phyloP scores from a whole-genome alignment of 805 yeast species.

The Candida fluviatilis region DNA sequence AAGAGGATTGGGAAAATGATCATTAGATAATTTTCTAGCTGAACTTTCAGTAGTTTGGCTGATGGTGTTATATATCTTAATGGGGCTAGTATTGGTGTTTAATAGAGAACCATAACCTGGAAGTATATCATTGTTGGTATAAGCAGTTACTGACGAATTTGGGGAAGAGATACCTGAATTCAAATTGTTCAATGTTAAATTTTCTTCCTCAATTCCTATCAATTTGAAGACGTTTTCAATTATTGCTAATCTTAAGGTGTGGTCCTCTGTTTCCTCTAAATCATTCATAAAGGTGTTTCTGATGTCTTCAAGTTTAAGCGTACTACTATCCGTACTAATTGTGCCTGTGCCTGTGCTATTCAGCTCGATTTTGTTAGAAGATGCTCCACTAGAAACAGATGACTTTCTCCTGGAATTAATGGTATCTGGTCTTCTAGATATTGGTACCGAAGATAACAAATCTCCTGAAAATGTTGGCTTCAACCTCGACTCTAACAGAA shows the following conservation, averaged over 20 bases:
- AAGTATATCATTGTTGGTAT: slow-evolving; percentile 1
- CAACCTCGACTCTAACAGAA: slow-evolving; percentile 46
- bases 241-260: slow-evolving; percentile 47
- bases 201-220: slow-evolving; percentile 53
- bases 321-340: slow-evolving; percentile 1
- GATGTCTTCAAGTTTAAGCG: slow-evolving; percentile 3
- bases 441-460: slow-evolving; percentile 73
- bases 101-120: slow-evolving; percentile 12
- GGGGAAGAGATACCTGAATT: slow-evolving; percentile 18
- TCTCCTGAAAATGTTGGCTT: slow-evolving; percentile 77
- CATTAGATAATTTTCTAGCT: background rate
- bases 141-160: slow-evolving; percentile 27
- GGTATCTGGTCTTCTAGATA: slow-evolving; percentile 42
- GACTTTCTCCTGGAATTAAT: slow-evolving; percentile 15
- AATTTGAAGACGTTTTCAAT: slow-evolving; percentile 66
- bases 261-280: background rate
- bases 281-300: slow-evolving; percentile 32
- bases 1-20: background rate
- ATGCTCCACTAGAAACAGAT: slow-evolving; percentile 1
- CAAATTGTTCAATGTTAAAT: background rate
- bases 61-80: slow-evolving; percentile 29
- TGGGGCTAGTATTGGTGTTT: slow-evolving; percentile 14
- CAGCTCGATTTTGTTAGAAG: background rate
- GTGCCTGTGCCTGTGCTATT: too few relatives aligned
- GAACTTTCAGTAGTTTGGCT: slow-evolving; percentile 12